Base-by-base conservation (phyloP, 768 basidiomycete species). In the Podaxis sp. region DNA sequence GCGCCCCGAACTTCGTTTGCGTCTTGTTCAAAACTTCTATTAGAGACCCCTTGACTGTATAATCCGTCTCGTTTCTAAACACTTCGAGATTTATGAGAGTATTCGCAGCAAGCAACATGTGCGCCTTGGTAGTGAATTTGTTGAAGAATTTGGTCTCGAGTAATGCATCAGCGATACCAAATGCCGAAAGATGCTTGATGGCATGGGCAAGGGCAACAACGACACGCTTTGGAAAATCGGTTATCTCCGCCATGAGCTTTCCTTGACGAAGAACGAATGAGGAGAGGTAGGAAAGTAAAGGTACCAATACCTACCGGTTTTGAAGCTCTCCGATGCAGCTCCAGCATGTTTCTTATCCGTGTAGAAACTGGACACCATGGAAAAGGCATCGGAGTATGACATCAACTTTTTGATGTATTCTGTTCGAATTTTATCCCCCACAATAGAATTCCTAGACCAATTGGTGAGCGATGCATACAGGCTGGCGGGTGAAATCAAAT, bases 51-150 rank as follows among this genome's bases (percentile, higher is more conserved):
- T 76, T 82, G 20, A 82, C 77, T 11, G 83, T 85, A 59, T 83
- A 84, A 71, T 97, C 90, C 0, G 93, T 94, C 70, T 91, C 89
- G 68, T 98, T 99, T 37, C 87, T 84, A 72, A 93, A 96, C n/a
- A 99, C 87, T 73, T 99, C 96, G 76, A 96, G 74, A 71, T 97
- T 98, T 12, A 83, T 82, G 11, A 99, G 75, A 0, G 96, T 96
- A 71, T 94, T 97, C 26, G 88, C 89, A 53, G 89, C 90, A 51
- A 99, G 80, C 22, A 94, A 79, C 96, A 99, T 96, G 66, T 93
- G 88, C 0, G 86, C 82, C 59, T 84, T 82, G 24, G 87, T 85
- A 3, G 91, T 79, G 70, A 99, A 99, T 69, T 77, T 85, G 20
- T 77, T 81, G 76, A 97, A 96, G 71, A 92, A 92, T 24, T 82